Base-by-base conservation (phyloP, 208 protist genomes). In the Trypanosomatidae sp. region DNA sequence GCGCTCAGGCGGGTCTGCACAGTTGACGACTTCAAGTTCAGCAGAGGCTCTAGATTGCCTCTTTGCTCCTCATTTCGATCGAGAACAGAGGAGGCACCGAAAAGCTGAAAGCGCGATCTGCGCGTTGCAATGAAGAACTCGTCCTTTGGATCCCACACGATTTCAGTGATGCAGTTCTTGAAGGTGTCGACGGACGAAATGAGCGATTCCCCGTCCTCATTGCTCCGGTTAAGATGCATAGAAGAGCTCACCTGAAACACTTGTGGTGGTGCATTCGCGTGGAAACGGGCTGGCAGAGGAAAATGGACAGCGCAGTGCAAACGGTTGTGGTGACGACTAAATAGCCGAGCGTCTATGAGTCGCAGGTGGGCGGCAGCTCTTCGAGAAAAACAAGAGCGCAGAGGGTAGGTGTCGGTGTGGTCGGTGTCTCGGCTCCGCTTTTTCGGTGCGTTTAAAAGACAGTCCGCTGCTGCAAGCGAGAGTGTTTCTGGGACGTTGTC, bases 51-150 rank as follows among this genome's bases (percentile, higher is more conserved):
- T 46, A 53, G 10, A 28, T 22, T 50, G 1, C 39, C 47, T 1
- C 7, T 30, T 36, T 13, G 13, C 1, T 33, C 39, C 0, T 53
- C 41, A 19, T 10, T 36, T 3, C 10, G 4, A 28, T 28, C 12
- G 12, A 71, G 33, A n/a, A 66, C 43, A 4, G 66, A 25, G 9
- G 64, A 25, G 8, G 69, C 49, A 0, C 69, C 55, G 44, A 80
- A 74, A 47, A 83, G 74, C 49, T 79, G 62, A 53, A 82, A 78
- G 2, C 71, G n/a, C 0, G 78, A 82, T 43, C 78, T 67, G 10
- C 64, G 58, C 13, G 56, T 7, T 0, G 68, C 66, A 41, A 82
- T 67, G 25, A 78, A 53, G 64, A 72, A 70, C 28, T 82, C 73
- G 33, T 78, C 66, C 44, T 66, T 70, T 39, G 68, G 62, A 28